A percentile compares a stretch with the other conserved stretches of the same genome.
Conservation (phyloP, 208 protist genomes). For the Angomonas ambiguus region DNA sequence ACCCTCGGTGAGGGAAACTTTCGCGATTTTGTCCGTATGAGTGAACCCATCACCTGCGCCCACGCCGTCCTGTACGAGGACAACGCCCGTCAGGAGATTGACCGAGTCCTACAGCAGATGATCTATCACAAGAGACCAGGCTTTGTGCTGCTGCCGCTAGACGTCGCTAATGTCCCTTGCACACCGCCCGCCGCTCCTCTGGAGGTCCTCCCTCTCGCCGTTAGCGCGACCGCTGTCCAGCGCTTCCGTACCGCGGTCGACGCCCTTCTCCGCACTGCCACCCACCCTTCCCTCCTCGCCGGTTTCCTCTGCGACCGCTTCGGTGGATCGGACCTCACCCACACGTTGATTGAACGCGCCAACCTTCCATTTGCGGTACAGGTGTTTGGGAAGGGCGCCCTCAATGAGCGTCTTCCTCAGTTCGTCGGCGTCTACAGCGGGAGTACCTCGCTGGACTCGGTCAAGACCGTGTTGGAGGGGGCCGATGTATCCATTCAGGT, state of each 20-base stretch:
- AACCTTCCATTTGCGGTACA: conserved; percentile 37
- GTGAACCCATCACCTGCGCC: conserved; percentile 33
- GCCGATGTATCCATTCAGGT: conserved; percentile 42
- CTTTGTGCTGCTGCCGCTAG: conserved; percentile 39
- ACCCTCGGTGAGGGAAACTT: conserved; percentile 50
- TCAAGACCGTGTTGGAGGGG: conserved; percentile 29
- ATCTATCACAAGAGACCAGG: conserved; percentile 47
- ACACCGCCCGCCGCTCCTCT: conserved; percentile 29
- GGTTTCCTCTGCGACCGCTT: conserved; percentile 44
- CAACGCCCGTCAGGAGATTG: conserved; percentile 45
- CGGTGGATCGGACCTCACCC: conserved; percentile 17
- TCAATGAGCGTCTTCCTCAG: conserved; percentile 38
- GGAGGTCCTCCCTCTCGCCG: conserved; percentile 18
- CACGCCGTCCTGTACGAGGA: conserved; percentile 33
- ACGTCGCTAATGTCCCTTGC: conserved; percentile 34
- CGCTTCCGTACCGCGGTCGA: conserved; percentile 28
- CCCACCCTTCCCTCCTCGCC: conserved; percentile 28
- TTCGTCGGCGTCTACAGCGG: conserved; percentile 50
- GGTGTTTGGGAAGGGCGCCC: conserved; percentile 37
- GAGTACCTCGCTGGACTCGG: conserved; percentile 17
- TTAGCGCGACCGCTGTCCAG: conserved; percentile 22
- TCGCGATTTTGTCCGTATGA: conserved; percentile 29
- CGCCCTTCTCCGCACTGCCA: conserved; percentile 13
- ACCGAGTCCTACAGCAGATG: conserved; percentile 47
- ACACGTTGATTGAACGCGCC: conserved; percentile 32